phyloP scores from a whole-genome alignment of 306 rosid species.

The Dalbergia cochinchinensis region DNA sequence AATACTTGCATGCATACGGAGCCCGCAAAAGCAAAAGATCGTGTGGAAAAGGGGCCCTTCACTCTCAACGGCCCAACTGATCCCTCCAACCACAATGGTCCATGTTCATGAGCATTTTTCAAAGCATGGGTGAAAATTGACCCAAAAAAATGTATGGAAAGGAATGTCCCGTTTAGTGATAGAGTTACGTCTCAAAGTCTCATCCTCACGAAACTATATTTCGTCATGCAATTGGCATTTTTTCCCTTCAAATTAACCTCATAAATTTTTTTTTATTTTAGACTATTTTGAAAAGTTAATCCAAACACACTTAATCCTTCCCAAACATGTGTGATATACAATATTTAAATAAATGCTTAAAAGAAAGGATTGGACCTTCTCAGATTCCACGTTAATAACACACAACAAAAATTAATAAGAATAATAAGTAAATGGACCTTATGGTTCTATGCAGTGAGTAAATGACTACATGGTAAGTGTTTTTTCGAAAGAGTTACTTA shows the following conservation, averaged over 20 bases:
- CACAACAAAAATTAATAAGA: not conserved
- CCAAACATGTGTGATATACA: not conserved
- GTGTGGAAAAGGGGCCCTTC: not conserved
- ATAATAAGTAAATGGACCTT: constrained; percentile 15
- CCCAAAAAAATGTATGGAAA: not conserved
- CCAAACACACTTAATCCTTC: not conserved
- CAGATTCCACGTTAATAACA: not conserved
- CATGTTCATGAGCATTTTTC: not conserved
- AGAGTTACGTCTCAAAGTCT: not conserved
- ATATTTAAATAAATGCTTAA: not conserved
- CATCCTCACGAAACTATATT: not conserved
- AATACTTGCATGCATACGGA: no score
- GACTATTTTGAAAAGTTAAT: no score
- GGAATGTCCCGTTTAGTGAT: constrained; percentile 7
- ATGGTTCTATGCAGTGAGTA: not conserved
- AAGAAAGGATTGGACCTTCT: not conserved
- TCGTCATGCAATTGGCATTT: not conserved
- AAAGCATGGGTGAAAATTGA: not conserved
- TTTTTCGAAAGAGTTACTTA: not conserved
- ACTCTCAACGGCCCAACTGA: not conserved
- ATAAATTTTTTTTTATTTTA: no score
- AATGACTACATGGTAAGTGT: not conserved
- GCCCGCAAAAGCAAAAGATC: no score
- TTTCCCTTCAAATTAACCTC: no score
- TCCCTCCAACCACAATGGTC: not conserved